Base-by-base conservation (phyloP, 345 rosid species). In the Rhodamnia argentea region DNA sequence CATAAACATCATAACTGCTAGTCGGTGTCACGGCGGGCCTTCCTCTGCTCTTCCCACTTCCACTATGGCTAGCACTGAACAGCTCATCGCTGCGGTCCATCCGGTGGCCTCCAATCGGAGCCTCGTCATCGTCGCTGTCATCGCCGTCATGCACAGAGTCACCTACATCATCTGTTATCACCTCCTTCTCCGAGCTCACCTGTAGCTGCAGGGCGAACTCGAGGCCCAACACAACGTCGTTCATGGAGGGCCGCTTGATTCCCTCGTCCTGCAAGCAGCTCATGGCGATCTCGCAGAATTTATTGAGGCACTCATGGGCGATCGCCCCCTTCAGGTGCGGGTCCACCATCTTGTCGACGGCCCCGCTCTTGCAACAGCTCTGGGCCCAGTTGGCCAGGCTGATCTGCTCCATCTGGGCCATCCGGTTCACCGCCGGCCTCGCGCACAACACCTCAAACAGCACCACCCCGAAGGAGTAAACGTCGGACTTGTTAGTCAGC, bases 151-250 rank as follows among this genome's bases (percentile, higher is more conserved):
- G 47, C 42, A 32, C 0, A 13, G 44, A 32, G 54, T 7, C 57
- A 20, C 57, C 57, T 24, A 6, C 57, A 6, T 54, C 24, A 42
- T 32, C 24, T 51, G 52, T 51, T 27, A 23, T 81, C 70, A n/a
- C 37, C 50, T n/a, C 82, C 84, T 59, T 82, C 29, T 59, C 87
- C 8, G 82, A 84, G 6, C 76, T 76, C 52, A 84, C 83, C 52
- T 87, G 89, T 40, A 89, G 85, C 85, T 91, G 91, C 86, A 89
- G 87, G 2, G 91, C 92, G 16, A 90, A 90, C 85, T 88, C 89
- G 24, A 90, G 90, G 4, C 76, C 76, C 87, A 91, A 78, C 82
- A 89, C 90, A 42, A 89, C 89, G 13, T 90, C 93, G 84, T 86
- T 90, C 92, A 92, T 90, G 1, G 91, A 86, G 22, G 93, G 93